Base-by-base conservation (phyloP, 1,284 basidiomycete genomes). In the Kwoniella shivajii region DNA sequence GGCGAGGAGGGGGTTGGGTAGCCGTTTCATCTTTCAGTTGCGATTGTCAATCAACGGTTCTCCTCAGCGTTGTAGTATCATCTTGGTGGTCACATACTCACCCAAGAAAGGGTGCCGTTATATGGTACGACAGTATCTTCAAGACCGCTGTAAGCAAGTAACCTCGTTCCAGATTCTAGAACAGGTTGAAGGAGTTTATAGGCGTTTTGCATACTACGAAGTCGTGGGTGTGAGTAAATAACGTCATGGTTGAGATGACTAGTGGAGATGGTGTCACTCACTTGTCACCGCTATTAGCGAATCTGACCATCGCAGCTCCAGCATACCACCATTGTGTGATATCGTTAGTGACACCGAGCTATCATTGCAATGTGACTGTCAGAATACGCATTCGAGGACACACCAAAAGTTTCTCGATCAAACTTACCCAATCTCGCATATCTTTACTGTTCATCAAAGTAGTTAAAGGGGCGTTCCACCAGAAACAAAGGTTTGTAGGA, bases 111-210 rank as follows among this genome's bases (percentile, higher is more conserved):
- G 20, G 36, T 46, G 29, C 51, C 50, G 11, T n/a, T n/a, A 11
- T 42, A 50, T n/a, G 51, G 46, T 9, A 54, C 33, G 16, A 54
- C 36, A 7, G 57, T 54, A 47, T 59, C 57, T 20, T 54, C 34
- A n/a, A 59, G 20, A 16, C 51, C 57, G 30, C 52, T 54, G 20
- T 54, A 48, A 22, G 46, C 52, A n/a, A 54, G 37, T 16, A 59
- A n/a, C 22, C 52, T 41, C 6, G 51, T 54, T 1, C 57, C 57
- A 41, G 51, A 20, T 34, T 59, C 43, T 10, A 59, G 33, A 7
- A 50, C 48, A 18, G 46, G 45, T 27, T 24, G 16, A 10, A 59
- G 51, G 14, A 59, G 33, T 14, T 54, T 27, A 30, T 50, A 50
- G 18, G 57, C 52, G 26, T 27, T 33, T 47, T 55, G 57, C 51